Evolutionary conservation across 139 green algal genomes (phyloP).

Genomic region (Chlamydomonas asymmetrica): DNA sequence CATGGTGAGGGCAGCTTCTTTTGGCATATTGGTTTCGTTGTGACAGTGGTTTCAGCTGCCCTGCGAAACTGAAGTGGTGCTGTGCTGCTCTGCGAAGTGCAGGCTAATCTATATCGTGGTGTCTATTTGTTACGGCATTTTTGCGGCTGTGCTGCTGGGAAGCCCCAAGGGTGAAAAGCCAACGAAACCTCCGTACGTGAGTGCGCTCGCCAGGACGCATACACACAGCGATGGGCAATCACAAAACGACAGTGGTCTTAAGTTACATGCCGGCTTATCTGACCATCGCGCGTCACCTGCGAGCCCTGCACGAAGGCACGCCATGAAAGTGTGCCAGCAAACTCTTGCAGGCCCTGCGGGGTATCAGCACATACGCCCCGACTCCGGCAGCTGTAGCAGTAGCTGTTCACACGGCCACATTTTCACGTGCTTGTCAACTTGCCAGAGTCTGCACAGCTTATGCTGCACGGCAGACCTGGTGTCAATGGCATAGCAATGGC

Average conservation of each 20-base stretch:
- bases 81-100: neutral
- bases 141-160: slow-evolving; percentile 35
- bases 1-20: slow-evolving; percentile 21
- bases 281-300: neutral
- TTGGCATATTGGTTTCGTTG: neutral
- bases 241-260: too few species aligned
- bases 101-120: slow-evolving; percentile 26
- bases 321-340: neutral
- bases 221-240: neutral
- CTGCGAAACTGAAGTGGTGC: neutral
- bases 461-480: too few species aligned
- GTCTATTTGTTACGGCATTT: slow-evolving; percentile 15
- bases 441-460: too few species aligned
- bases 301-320: too few species aligned
- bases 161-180: slow-evolving; percentile 34
- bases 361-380: neutral
- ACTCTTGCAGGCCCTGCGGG: neutral
- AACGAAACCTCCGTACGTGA: slow-evolving; percentile 25
- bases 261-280: neutral
- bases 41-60: neutral
- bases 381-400: neutral
- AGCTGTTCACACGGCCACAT: too few species aligned
- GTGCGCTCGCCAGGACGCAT: neutral
- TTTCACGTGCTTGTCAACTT: too few species aligned
- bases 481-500: too few species aligned